A percentile compares a stretch with the other conserved stretches of the same genome.
These are phyloP conservation scores for Pouteria glomerata DNA, from an alignment of 148 eudicot species.

Conservation along the genomic window DNA sequence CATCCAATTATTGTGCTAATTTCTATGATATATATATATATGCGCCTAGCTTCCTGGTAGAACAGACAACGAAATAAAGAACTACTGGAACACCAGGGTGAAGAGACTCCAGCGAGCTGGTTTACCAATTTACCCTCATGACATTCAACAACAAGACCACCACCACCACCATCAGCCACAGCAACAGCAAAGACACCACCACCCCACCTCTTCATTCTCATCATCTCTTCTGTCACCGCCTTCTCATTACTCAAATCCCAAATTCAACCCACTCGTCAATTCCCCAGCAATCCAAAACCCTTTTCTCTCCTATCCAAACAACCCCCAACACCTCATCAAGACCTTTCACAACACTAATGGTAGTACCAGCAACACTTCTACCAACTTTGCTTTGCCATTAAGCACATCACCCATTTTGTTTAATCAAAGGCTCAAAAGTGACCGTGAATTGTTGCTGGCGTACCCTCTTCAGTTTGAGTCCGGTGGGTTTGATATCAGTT, in stretches of 20 bases:
- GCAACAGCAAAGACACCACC: neutral
- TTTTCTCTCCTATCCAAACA: constrained; percentile 21
- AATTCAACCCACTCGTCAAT: constrained; percentile 18
- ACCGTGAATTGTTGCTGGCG: neutral
- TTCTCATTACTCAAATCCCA: constrained; percentile 14
- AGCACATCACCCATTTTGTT: neutral
- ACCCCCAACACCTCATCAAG: constrained; percentile 3
- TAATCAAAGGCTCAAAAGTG: neutral
- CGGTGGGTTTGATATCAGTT: neutral
- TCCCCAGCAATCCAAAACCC: constrained; percentile 25
- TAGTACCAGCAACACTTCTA: neutral
- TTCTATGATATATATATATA: neutral
- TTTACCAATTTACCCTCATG: constrained; percentile 78
- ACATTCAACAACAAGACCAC: too few species aligned
- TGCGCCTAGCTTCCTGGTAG: constrained; percentile 66
- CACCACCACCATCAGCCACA: constrained; percentile 14
- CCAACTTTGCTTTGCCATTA: constrained; percentile 6
- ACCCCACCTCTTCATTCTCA: constrained; percentile 9
- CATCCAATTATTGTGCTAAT: too few species aligned
- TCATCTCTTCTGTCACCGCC: constrained; percentile 17
- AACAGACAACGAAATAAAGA: constrained; percentile 91
- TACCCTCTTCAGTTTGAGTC: neutral
- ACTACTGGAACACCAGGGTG: constrained; percentile 89
- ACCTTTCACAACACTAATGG: neutral
- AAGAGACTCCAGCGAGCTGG: constrained; percentile 79